Evolutionary conservation across 2,329 filamentous ascomycete genomes (phyloP).

Genomic region (Fusarium sp.): DNA sequence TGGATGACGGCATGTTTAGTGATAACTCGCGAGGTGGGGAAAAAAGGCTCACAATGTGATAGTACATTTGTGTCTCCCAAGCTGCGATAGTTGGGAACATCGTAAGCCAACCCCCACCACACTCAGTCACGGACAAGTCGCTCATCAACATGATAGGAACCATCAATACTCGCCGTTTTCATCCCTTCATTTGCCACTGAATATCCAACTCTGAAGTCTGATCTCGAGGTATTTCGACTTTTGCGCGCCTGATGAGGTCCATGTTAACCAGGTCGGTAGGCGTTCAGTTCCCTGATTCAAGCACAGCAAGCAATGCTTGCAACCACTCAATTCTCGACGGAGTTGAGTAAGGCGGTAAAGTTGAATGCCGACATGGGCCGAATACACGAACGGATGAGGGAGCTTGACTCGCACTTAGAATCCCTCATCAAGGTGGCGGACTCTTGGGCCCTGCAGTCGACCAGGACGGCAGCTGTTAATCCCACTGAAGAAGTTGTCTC

Average conservation of each 20-base stretch:
- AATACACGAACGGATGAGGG: background rate
- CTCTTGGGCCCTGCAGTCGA: background rate
- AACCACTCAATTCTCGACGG: background rate
- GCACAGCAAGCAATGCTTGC: background rate
- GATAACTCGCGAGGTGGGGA: background rate
- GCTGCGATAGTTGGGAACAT: background rate
- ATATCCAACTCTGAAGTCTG: background rate
- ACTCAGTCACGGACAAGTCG: background rate
- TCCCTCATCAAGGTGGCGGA: background rate
- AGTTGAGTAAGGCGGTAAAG: background rate
- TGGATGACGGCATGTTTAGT: background rate
- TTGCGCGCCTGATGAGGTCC: background rate
- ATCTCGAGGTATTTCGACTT: background rate
- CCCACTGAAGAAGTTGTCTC: background rate
- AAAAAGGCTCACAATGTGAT: background rate
- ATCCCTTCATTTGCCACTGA: background rate
- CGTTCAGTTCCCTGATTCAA: background rate
- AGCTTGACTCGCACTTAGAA: background rate
- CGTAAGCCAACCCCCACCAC: background rate
- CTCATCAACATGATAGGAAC: background rate
- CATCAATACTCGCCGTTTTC: background rate
- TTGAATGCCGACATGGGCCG: background rate
- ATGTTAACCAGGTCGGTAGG: background rate
- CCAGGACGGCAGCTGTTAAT: background rate
- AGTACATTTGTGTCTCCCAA: background rate